These are phyloP conservation scores for Dictyostelium intermedium DNA, from an alignment of 78 protist species.

Conservation along the genomic window DNA sequence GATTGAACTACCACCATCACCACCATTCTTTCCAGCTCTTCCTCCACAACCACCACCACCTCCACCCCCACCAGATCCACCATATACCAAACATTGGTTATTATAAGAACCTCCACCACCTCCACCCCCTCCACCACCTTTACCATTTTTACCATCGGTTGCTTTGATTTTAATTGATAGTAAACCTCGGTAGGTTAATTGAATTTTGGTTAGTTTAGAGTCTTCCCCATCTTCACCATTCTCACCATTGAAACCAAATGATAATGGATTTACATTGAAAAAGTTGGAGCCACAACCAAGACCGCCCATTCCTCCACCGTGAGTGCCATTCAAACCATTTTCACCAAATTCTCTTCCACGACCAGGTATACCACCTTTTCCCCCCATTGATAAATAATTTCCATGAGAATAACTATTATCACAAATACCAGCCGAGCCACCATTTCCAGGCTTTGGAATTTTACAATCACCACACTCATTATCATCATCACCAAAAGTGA, in stretches of 20 bases:
- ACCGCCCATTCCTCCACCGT: slow-evolving; percentile 15
- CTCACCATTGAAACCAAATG: slow-evolving; percentile 10
- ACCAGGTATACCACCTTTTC: slow-evolving; percentile 2
- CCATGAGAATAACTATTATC: not conserved
- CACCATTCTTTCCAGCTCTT: not conserved
- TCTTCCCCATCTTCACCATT: not conserved
- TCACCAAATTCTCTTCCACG: not conserved
- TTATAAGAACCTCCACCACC: slow-evolving; percentile 1
- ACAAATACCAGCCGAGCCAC: not conserved
- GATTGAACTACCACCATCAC: slow-evolving; percentile 21
- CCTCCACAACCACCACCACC: slow-evolving; percentile 48
- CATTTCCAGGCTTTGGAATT: not conserved
- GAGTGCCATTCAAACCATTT: not conserved
- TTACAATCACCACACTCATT: not conserved
- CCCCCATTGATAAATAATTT: not conserved
- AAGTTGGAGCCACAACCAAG: not conserved
- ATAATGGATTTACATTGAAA: not conserved
- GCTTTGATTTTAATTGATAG: not conserved
- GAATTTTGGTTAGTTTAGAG: not conserved
- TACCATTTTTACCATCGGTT: not conserved
- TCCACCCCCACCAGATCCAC: slow-evolving; percentile 9
- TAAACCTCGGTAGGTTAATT: not conserved
- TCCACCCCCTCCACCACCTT: slow-evolving; percentile 67
- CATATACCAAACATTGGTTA: slow-evolving; percentile 23
- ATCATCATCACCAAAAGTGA: not conserved